Conservation (phyloP, 2,329 filamentous ascomycete species). For the Neofusicoccum sp. region DNA sequence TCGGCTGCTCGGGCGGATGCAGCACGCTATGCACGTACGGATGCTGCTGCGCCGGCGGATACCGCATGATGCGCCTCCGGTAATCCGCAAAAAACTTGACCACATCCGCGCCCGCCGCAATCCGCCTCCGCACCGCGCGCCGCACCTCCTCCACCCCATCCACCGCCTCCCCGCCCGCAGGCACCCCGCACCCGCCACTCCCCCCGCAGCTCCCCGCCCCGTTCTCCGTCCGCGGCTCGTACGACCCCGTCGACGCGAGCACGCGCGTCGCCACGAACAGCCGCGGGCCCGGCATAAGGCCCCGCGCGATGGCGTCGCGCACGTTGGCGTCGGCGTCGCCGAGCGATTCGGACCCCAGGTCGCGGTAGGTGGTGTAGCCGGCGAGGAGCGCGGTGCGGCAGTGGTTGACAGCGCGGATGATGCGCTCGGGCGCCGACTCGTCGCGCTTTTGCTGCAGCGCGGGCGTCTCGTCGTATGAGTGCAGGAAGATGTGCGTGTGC, state of each 20-base stretch:
- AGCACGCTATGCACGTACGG: slow-evolving; percentile 25
- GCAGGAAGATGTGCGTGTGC: slow-evolving; percentile 61
- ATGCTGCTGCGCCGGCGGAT: slow-evolving; percentile 28
- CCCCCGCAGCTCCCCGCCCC: slow-evolving; percentile 16
- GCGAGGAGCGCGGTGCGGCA: slow-evolving; percentile 56
- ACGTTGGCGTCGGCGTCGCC: slow-evolving; percentile 54
- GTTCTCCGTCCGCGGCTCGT: slow-evolving; percentile 55
- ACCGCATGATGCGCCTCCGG: slow-evolving; percentile 32
- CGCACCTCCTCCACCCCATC: slow-evolving; percentile 52
- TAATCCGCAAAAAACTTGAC: slow-evolving; percentile 40
- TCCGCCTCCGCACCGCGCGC: slow-evolving; percentile 32
- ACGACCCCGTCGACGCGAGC: slow-evolving; percentile 54
- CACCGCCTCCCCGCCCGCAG: slow-evolving; percentile 47
- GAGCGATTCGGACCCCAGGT: slow-evolving; percentile 58
- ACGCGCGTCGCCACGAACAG: slow-evolving; percentile 59
- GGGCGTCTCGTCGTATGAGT: slow-evolving; percentile 44
- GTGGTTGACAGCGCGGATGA: slow-evolving; percentile 58
- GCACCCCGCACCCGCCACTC: slow-evolving; percentile 33
- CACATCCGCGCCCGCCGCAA: slow-evolving; percentile 36
- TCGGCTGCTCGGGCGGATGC: slow-evolving; percentile 11
- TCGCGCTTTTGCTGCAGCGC: slow-evolving; percentile 58
- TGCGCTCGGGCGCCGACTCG: slow-evolving; percentile 60
- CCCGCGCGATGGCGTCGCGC: slow-evolving; percentile 58
- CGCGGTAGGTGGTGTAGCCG: slow-evolving; percentile 62
- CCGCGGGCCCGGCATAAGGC: slow-evolving; percentile 57